Evolutionary conservation across 306 rosid genomes (phyloP), one percentile per base, ranked within the genome.

Genomic region (Lablab purpureus): DNA sequence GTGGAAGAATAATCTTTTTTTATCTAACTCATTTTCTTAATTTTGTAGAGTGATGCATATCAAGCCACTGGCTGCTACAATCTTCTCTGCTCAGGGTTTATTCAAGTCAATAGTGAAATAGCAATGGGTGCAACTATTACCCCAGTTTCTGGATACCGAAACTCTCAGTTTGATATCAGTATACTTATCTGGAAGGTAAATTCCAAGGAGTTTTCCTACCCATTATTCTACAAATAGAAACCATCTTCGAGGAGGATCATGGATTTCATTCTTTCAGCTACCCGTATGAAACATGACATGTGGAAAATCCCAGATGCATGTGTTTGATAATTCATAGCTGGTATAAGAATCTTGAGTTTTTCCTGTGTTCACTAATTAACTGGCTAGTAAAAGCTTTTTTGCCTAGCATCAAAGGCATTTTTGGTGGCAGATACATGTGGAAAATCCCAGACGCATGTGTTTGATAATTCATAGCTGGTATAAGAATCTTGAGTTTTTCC

Each of bases 11-110:
- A 30, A 13, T 23, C 11, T 40, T 40, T 40, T 41, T 41, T 10
- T 11, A 25, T 70, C 37, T 10, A 52, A 73, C 77, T 73, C 25
- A 43, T 23, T 11, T 49, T 51, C 32, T 36, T 7, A 63, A 15
- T 52, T 32, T 77, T 71, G 41, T 87, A 96, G 99, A 96, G 98
- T 70, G 99, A 96, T 87, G 99, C 99, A 78, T 96, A 96, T 81
- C 99, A 96, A 90, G 99, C 99, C 51, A 96, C 99, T 0, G 99
- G 99, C 27, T 96, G 99, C 91, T 96, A 96, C 93, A 96, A 96
- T 85, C 99, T 96, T 67, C 96, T 96, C 23, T 96, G 99, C 90
- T 96, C 99, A 0, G 99, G 99, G 64, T 96, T 96, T 64, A 91
- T 96, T 85, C 99, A 96, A 69, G 89, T 96, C 73, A 96, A 90